Percentiles rank a stretch among this genome's conserved stretches.
These are phyloP conservation scores for Candolleomyces aberdarensis DNA, from an alignment of 768 basidiomycete species.

Conservation along the genomic window DNA sequence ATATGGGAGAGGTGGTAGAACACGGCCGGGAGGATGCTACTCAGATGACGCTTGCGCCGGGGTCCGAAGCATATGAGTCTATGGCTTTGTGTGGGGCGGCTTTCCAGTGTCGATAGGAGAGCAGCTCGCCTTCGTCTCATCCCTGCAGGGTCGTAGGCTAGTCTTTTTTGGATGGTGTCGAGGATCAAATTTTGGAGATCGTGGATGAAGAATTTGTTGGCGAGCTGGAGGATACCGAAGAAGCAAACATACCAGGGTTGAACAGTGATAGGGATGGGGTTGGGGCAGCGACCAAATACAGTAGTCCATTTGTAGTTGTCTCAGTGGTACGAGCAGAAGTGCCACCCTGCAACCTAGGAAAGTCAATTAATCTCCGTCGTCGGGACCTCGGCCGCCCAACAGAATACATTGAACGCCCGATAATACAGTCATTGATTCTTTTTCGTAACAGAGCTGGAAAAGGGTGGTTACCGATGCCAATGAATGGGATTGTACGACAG, in stretches of 20 bases:
- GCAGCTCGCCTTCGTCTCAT: conserved; percentile 1
- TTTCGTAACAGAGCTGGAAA: neutral
- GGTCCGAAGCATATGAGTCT: neutral
- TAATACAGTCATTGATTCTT: neutral
- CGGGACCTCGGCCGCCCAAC: too few relatives aligned
- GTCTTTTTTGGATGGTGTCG: neutral
- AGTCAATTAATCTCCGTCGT: too few relatives aligned
- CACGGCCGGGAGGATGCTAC: neutral
- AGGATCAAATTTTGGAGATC: neutral
- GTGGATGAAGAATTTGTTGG: neutral
- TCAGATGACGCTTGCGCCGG: neutral
- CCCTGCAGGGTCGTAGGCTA: neutral
- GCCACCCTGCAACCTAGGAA: too few relatives aligned
- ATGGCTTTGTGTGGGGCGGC: neutral
- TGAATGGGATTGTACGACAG: too few relatives aligned
- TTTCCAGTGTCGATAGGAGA: conserved; percentile 2
- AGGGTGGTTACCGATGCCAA: too few relatives aligned
- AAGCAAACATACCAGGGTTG: neutral
- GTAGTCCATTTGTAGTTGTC: too few relatives aligned
- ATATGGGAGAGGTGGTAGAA: conserved; percentile 5
- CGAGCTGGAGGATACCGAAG: neutral
- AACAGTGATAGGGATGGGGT: neutral
- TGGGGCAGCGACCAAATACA: too few relatives aligned
- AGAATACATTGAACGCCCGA: neutral
- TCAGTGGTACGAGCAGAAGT: too few relatives aligned